Evolutionary conservation across 768 basidiomycete genomes (phyloP).

Genomic region (Mycena albidolilacea): DNA sequence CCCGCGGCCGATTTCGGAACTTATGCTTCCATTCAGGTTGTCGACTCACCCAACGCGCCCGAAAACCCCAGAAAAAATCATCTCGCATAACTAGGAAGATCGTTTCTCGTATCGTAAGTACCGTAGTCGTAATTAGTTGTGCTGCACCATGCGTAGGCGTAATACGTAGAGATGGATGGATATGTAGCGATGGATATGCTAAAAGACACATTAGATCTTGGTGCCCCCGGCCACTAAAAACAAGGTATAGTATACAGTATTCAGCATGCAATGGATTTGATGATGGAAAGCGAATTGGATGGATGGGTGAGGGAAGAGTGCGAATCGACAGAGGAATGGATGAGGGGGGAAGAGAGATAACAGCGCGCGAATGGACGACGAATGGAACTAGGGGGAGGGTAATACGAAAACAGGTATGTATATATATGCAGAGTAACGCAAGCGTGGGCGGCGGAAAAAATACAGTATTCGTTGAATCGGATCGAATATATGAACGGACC

Average conservation of each 20-base stretch:
- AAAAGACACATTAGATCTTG: conserved; percentile 32
- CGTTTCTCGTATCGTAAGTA: conserved; percentile 6
- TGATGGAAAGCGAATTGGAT: conserved; percentile 42
- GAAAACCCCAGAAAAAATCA: not conserved
- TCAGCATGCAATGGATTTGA: conserved; percentile 18
- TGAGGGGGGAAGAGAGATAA: not conserved
- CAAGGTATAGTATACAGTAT: conserved; percentile 27
- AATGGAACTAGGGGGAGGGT: not conserved
- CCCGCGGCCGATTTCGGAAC: no score
- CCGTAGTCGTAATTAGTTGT: not conserved
- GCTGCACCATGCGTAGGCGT: not conserved
- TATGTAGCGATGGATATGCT: not conserved
- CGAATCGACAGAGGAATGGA: not conserved
- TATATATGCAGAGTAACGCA: not conserved
- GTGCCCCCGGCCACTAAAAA: conserved; percentile 24
- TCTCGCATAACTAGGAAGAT: not conserved
- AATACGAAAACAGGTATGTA: conserved; percentile 15
- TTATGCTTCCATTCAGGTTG: no score
- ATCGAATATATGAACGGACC: not conserved
- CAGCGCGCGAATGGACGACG: no score
- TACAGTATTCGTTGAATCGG: conserved; percentile 6
- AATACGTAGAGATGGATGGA: conserved; percentile 1
- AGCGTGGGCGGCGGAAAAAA: not conserved
- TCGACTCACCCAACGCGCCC: not conserved
- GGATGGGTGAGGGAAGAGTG: conserved; percentile 33